Percentiles rank a stretch among this genome's conserved stretches.
phyloP scores from a whole-genome alignment of 1,139 yeast species.

The Blastobotrys capitulatus region DNA sequence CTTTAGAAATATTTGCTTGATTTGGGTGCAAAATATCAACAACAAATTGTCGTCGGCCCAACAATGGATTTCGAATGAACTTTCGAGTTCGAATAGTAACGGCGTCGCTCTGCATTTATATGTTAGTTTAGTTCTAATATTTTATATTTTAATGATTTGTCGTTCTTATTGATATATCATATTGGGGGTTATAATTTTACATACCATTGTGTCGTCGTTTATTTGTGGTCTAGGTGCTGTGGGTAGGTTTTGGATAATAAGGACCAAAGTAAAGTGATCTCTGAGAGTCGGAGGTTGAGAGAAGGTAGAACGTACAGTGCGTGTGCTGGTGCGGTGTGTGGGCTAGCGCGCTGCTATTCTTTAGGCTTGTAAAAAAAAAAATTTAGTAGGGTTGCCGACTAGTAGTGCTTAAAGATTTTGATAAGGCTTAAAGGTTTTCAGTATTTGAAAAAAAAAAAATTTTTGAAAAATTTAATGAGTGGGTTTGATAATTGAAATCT shows the following conservation, averaged over 20 bases:
- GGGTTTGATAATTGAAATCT: no score
- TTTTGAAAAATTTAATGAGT: no score
- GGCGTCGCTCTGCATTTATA: slow-evolving; percentile 78
- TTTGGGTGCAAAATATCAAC: slow-evolving; percentile 99
- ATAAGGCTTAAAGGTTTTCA: no score
- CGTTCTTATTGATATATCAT: background rate
- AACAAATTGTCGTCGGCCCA: slow-evolving; percentile 99
- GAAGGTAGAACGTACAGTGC: no score
- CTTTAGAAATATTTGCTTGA: slow-evolving; percentile 99
- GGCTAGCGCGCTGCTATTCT: no score
- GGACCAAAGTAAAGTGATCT: background rate
- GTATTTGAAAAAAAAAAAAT: no score
- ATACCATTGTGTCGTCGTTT: slow-evolving; percentile 9
- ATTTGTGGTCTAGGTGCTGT: background rate
- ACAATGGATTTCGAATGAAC: slow-evolving; percentile 99
- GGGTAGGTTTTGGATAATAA: background rate
- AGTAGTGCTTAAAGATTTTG: no score
- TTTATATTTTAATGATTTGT: background rate
- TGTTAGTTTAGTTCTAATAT: background rate
- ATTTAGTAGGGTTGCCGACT: no score
- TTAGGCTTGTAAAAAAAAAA: no score
- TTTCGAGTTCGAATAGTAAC: slow-evolving; percentile 99
- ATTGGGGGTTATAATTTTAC: background rate
- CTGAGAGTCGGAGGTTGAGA: background rate
- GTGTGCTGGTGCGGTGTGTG: no score